phyloP scores from a whole-genome alignment of 148 eudicot species.

The Salicornia ramosissima region DNA sequence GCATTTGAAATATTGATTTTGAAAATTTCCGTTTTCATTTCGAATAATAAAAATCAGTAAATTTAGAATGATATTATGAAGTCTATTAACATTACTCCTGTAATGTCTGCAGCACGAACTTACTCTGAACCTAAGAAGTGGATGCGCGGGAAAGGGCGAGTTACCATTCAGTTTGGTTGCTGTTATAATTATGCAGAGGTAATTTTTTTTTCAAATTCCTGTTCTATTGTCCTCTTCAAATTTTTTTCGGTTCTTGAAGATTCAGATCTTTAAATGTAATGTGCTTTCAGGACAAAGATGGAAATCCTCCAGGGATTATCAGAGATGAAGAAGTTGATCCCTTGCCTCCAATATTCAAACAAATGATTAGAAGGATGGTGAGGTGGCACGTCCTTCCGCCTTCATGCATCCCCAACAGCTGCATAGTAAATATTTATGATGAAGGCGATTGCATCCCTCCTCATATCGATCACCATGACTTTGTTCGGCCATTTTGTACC shows the following conservation, averaged over 20 bases:
- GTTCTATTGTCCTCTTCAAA: not conserved
- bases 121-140: conserved; percentile 56
- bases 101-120: conserved; percentile 37
- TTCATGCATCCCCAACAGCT: conserved; percentile 53
- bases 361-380: conserved; percentile 55
- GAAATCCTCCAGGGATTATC: conserved; percentile 58
- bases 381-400: conserved; percentile 58
- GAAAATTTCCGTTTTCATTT: not conserved
- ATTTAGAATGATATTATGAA: not conserved
- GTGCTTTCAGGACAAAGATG: conserved; percentile 47
- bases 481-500: conserved; percentile 58
- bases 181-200: conserved; percentile 67
- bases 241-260: not conserved
- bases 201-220: not conserved
- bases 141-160: conserved; percentile 70
- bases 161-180: conserved; percentile 63
- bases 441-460: conserved; percentile 67
- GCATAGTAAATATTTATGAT: conserved; percentile 59
- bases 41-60: not conserved
- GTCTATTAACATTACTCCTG: not conserved
- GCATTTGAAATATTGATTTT: not conserved
- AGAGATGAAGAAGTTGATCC: conserved; percentile 67
- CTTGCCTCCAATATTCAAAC: conserved; percentile 47
- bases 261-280: conserved; percentile 5
- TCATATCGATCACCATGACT: conserved; percentile 66